Conservation (phyloP, 2,329 filamentous ascomycete species). For the Exophiala spinifera region DNA sequence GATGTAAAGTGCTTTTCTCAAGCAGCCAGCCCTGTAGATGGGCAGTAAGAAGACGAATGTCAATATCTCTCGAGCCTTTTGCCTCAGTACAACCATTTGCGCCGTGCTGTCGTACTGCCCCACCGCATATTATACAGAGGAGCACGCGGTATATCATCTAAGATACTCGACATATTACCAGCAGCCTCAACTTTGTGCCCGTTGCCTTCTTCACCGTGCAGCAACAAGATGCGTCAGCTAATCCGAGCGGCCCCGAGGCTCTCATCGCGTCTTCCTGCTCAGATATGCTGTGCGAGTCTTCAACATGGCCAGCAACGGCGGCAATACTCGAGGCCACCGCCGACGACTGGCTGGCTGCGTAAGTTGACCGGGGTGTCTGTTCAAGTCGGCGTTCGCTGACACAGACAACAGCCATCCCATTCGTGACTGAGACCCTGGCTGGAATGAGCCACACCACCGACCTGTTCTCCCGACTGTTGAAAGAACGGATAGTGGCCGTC, state of each 20-base stretch:
- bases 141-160: not conserved
- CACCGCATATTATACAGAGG: not conserved
- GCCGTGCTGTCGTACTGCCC: not conserved
- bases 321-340: conserved; percentile 9
- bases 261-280: conserved; percentile 2
- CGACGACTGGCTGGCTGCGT: conserved; percentile 21
- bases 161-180: not conserved
- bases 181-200: conserved; percentile 3
- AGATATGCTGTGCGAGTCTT: conserved; percentile 2
- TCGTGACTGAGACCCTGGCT: conserved; percentile 27
- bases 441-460: conserved; percentile 55
- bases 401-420: not conserved
- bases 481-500: conserved; percentile 49
- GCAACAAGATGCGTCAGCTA: conserved; percentile 15
- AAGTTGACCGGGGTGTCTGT: not conserved
- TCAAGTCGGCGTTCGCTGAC: not conserved
- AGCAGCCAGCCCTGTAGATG: too few species aligned
- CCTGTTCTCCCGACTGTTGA: conserved; percentile 76
- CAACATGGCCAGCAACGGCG: conserved; percentile 6
- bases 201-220: conserved; percentile 7
- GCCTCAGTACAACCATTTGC: too few species aligned
- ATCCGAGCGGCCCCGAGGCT: conserved; percentile 14
- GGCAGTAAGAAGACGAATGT: too few species aligned
- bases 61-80: too few species aligned
- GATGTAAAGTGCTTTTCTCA: too few species aligned